phyloP scores from a whole-genome alignment of 495 filamentous ascomycete species.

The Penicillium paxilli region DNA sequence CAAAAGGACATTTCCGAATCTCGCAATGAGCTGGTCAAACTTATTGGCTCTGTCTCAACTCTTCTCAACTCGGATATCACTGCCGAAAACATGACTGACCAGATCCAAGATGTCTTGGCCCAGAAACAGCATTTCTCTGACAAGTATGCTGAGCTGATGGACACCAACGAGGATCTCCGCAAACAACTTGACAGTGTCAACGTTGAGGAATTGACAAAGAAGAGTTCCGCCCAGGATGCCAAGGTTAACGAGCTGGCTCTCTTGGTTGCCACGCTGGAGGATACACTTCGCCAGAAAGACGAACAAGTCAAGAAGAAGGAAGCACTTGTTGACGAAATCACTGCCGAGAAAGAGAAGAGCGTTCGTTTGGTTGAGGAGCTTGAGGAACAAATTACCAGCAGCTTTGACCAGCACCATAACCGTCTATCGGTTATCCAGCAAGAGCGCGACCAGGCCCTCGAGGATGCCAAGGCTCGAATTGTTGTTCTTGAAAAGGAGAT shows the following conservation, averaged over 20 bases:
- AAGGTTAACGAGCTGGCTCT: slow-evolving; percentile 52
- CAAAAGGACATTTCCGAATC: slow-evolving; percentile 70
- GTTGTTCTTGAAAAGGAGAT: slow-evolving; percentile 50
- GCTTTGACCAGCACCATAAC: slow-evolving; percentile 92
- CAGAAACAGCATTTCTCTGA: slow-evolving; percentile 48
- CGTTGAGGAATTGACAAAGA: slow-evolving; percentile 37
- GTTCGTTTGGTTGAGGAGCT: slow-evolving; percentile 90
- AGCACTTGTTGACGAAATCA: slow-evolving; percentile 57
- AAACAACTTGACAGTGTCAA: slow-evolving; percentile 54
- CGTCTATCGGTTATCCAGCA: slow-evolving; percentile 69
- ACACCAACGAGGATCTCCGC: slow-evolving; percentile 41
- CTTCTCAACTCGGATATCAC: slow-evolving; percentile 52
- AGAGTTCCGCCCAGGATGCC: slow-evolving; percentile 36
- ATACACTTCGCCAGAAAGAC: slow-evolving; percentile 67
- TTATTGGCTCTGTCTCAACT: slow-evolving; percentile 52
- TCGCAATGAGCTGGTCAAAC: slow-evolving; percentile 64
- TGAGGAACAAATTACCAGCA: slow-evolving; percentile 93
- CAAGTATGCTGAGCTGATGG: slow-evolving; percentile 46
- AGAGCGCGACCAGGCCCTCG: slow-evolving; percentile 50
- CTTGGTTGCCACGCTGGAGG: slow-evolving; percentile 57
- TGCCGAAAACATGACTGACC: slow-evolving; percentile 42
- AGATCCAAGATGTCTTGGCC: slow-evolving; percentile 47
- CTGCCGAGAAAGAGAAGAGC: slow-evolving; percentile 74
- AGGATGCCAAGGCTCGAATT: slow-evolving; percentile 48
- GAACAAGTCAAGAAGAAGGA: slow-evolving; percentile 71